These are phyloP conservation scores for Pseudotsuga menziesii DNA, from an alignment of 75 land plant species.

Conservation along the genomic window DNA sequence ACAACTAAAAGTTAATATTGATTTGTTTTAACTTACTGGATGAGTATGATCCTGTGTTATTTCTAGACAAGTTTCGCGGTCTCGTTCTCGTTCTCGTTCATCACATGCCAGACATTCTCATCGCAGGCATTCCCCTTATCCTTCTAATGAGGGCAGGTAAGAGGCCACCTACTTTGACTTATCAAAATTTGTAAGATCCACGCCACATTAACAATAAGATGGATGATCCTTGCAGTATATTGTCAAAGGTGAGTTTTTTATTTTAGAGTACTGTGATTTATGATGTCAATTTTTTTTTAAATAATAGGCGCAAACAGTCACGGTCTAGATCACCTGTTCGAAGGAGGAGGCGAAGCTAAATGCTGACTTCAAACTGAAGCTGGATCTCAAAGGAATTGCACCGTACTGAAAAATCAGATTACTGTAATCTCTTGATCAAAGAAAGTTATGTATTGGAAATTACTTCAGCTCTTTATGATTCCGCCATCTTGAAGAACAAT, in stretches of 20 bases:
- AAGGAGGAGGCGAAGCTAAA: slow-evolving; percentile 9
- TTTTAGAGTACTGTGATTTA: background rate
- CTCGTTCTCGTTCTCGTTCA: slow-evolving; percentile 23
- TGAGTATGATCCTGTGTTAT: slow-evolving; percentile 57
- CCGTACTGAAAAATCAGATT: too few relatives aligned
- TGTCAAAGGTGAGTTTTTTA: slow-evolving; percentile 18
- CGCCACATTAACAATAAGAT: slow-evolving; percentile 7
- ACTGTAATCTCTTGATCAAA: too few relatives aligned
- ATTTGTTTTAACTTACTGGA: slow-evolving; percentile 31
- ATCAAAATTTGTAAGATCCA: slow-evolving; percentile 6
- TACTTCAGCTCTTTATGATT: too few relatives aligned
- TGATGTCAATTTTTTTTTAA: slow-evolving; percentile 4
- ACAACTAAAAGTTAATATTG: slow-evolving; percentile 11
- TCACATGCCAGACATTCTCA: slow-evolving; percentile 69
- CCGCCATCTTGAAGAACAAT: too few relatives aligned
- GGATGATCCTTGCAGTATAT: slow-evolving; percentile 14
- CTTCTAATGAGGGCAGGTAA: slow-evolving; percentile 61
- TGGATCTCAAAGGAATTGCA: too few relatives aligned
- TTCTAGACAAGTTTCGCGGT: slow-evolving; percentile 75
- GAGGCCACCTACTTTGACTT: background rate
- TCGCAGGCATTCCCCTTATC: slow-evolving; percentile 75
- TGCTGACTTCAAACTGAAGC: too few relatives aligned
- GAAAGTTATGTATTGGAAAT: too few relatives aligned
- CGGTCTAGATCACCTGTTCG: slow-evolving; percentile 36
- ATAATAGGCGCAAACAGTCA: slow-evolving; percentile 32